Evolutionary conservation across 2,329 filamentous ascomycete species (phyloP), one percentile per base, ranked within the genome.

Genomic region (Fusarium sp.): DNA sequence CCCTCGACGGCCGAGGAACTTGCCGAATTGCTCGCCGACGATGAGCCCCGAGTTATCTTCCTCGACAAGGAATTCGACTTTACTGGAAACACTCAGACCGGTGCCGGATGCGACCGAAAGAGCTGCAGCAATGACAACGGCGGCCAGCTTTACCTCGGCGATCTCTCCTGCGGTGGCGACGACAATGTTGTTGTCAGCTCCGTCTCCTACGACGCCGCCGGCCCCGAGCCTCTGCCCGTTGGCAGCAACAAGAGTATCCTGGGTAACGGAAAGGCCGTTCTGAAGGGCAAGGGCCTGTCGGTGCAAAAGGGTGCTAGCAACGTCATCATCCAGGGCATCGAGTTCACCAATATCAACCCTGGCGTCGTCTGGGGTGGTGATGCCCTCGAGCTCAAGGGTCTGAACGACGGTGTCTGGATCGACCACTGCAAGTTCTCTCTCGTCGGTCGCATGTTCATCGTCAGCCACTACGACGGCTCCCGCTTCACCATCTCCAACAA

Each of bases 271-370:
- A 73, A 76, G 62, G 74, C 72, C 7, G 66, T 76, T 1, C 62
- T 77, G 11, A 77, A 75, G 27, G 80, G 82, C 62, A 79, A 84
- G 72, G 83, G 82, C 11, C 78, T 87, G 23, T 80, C 79, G 18
- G 77, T 87, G 62, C 82, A 83, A 70, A 75, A 74, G 50, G 75
- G 77, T n/a, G 78, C 77, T 30, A 82, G 77, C 67, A 87, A 87
- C 72, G 83, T 87, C 61, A 86, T 87, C 65, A 78, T 87, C 52
- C 84, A 84, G 54, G 86, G 87, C 75, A 71, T 87, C 15, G 81
- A 82, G 56, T 80, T 87, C 66, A 83, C 83, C 66, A 60, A 77
- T 31, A 80, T 86, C 51, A 84, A 84, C 77, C 73, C 81, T 1
- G 79, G 66, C 68, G 77, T 70, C 72, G 73, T 75, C 3, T 75